A percentile compares a stretch with the other conserved stretches of the same genome.
These are phyloP conservation scores for Pulveroboletus sp. DNA, from an alignment of 768 basidiomycete genomes.

Conservation along the genomic window DNA sequence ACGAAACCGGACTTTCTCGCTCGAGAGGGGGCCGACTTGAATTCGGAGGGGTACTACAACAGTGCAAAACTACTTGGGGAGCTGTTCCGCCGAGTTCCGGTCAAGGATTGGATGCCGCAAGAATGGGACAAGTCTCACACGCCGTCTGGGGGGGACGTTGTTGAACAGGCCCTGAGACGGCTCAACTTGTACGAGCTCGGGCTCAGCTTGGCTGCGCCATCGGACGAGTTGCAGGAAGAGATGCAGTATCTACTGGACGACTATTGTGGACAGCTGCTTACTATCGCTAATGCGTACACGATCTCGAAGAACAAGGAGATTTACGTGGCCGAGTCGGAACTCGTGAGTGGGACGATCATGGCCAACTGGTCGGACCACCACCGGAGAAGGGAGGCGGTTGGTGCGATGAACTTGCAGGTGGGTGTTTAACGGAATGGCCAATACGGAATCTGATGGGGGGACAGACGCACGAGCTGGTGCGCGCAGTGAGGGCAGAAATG, in stretches of 20 bases:
- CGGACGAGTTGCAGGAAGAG: slow-evolving; percentile 31
- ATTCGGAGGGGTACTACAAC: slow-evolving; percentile 30
- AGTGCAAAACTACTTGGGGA: slow-evolving; percentile 41
- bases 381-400: slow-evolving; percentile 35
- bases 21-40: slow-evolving; percentile 33
- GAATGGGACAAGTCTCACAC: slow-evolving; percentile 14
- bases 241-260: slow-evolving; percentile 35
- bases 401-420: slow-evolving; percentile 44
- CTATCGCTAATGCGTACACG: slow-evolving; percentile 35
- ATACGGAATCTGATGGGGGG: slow-evolving; percentile 2
- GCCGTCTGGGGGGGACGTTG: slow-evolving; percentile 25
- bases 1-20: slow-evolving; percentile 42
- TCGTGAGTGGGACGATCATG: slow-evolving; percentile 43
- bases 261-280: slow-evolving; percentile 31
- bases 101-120: slow-evolving; percentile 29
- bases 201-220: slow-evolving; percentile 21
- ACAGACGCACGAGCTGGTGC: slow-evolving; percentile 38
- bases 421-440: not conserved
- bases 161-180: slow-evolving; percentile 24
- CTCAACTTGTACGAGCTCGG: slow-evolving; percentile 31
- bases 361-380: slow-evolving; percentile 41
- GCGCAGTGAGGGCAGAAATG: slow-evolving; percentile 34
- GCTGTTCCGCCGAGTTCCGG: slow-evolving; percentile 42
- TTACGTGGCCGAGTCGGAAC: slow-evolving; percentile 37
- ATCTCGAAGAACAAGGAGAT: slow-evolving; percentile 34